Evolutionary conservation across 768 basidiomycete species (phyloP).

Genomic region (Pleurotus citrinopileatus): DNA sequence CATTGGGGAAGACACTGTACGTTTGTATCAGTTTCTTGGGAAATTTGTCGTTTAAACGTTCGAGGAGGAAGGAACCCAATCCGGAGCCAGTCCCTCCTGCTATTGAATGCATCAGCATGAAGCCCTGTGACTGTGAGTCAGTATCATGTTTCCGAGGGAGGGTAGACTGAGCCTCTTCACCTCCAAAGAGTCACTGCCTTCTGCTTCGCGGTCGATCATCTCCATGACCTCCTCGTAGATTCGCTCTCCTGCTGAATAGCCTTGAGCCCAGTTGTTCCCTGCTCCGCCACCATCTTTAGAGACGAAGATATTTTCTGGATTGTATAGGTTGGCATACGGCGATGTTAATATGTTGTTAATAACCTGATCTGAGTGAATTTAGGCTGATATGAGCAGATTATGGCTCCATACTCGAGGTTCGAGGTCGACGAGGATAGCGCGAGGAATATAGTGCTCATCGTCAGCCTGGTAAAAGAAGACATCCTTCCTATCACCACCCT

Average conservation of each 20-base stretch:
- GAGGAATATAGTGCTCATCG: conserved; percentile 97
- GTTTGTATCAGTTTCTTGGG: conserved; percentile 99
- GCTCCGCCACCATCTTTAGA: conserved; percentile 98
- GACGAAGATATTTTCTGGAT: conserved; percentile 96
- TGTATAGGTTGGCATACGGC: conserved; percentile 88
- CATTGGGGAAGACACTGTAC: conserved; percentile 97
- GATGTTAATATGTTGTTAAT: conserved; percentile 93
- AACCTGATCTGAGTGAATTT: conserved; percentile 52
- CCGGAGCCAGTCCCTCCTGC: conserved; percentile 99
- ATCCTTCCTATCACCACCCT: conserved; percentile 95
- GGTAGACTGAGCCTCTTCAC: conserved; percentile 36
- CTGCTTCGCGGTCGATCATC: conserved; percentile 97
- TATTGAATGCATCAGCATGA: conserved; percentile 98
- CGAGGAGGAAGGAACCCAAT: conserved; percentile 95
- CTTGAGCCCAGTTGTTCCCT: conserved; percentile 98
- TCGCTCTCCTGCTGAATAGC: conserved; percentile 85
- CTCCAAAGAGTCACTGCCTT: conserved; percentile 96
- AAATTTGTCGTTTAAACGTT: conserved; percentile 95
- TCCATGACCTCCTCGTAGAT: conserved; percentile 98
- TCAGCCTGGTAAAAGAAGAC: conserved; percentile 99
- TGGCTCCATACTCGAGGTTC: conserved; percentile 78
- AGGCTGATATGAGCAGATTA: background rate
- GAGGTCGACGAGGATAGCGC: conserved; percentile 93
- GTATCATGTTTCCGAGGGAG: background rate
- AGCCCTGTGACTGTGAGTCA: conserved; percentile 60